Evolutionary conservation across 116 monocot species (phyloP), one percentile per base, ranked within the genome.

Genomic region (Thalassia testudinum): DNA sequence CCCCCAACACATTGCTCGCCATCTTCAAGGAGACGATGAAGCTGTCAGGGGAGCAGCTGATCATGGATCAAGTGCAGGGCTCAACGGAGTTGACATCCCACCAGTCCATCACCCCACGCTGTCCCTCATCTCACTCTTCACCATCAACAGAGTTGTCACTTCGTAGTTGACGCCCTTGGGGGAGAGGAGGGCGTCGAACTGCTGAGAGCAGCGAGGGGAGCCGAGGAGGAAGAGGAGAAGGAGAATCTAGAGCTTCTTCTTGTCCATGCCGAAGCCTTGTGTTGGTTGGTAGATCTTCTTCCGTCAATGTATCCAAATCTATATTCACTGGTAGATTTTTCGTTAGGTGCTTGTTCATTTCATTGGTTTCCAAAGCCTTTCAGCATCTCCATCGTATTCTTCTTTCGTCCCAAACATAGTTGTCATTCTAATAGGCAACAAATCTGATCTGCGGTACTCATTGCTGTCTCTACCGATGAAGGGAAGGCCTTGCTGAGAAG

Each of bases 41-140:
- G 47, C 88, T 85, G 25, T 88, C 71, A 17, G 84, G 60, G 17
- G 88, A 88, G 76, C 95, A 95, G 30, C 67, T 74, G 50, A 95
- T 79, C 85, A 95, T 85, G 25, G 76, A 77, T 85, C 95, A 95
- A 24, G 88, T 95, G 60, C 95, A 95, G 15, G 95, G 88, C 43
- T 95, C 95, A 17, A 95, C 95, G 1, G 95, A 95, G 61, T 88
- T 81, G 51, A 88, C 85, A 53, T 95, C 95, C 95, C 95, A 95
- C 11, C 88, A 84, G 42, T 66, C 67, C 85, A 88, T 81, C 26
- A 64, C 74, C 59, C 74, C 7, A 40, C 54, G 30, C 65, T 76
- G 43, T 81, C 88, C 62, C 73, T 77, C 74, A 88, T 63, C 74
- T 70, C 68, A 62, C 71, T 82, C 76, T 95, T 95, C 60, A 88